phyloP scores from a whole-genome alignment of 2,329 filamentous ascomycete genomes.

The Sclerotinia spermophila region DNA sequence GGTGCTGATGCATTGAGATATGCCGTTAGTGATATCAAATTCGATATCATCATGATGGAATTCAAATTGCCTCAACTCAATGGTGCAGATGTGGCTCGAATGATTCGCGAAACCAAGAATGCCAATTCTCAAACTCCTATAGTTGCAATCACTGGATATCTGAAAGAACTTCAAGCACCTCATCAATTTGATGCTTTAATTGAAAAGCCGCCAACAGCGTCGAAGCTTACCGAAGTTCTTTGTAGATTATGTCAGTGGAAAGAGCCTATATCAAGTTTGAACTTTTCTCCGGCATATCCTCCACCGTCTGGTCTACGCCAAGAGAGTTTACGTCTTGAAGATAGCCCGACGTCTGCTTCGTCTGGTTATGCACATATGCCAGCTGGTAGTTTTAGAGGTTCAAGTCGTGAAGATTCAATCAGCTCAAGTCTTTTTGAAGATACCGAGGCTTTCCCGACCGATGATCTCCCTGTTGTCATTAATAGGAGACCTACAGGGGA shows the following conservation, averaged over 20 bases:
- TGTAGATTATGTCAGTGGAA: constrained; percentile 92
- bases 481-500: constrained; percentile 71
- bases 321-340: constrained; percentile 61
- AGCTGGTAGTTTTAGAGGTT: constrained; percentile 73
- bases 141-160: constrained; percentile 91
- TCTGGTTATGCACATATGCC: constrained; percentile 71
- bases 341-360: constrained; percentile 69
- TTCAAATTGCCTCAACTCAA: constrained; percentile 94
- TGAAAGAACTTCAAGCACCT: constrained; percentile 93
- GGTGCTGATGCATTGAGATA: constrained; percentile 90
- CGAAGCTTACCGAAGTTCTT: constrained; percentile 85
- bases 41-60: constrained; percentile 98
- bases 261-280: constrained; percentile 55
- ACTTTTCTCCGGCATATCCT: constrained; percentile 51
- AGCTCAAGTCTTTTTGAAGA: constrained; percentile 86
- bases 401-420: constrained; percentile 84
- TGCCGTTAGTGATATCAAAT: constrained; percentile 95
- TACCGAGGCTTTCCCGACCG: constrained; percentile 70
- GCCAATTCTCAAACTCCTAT: constrained; percentile 92
- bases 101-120: constrained; percentile 97
- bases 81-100: constrained; percentile 90
- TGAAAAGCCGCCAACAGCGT: constrained; percentile 92
- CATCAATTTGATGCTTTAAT: constrained; percentile 96
- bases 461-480: constrained; percentile 74
- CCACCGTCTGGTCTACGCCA: constrained; percentile 64